Base-by-base conservation (phyloP, 2,329 filamentous ascomycete species). In the Aureobasidium sp. region DNA sequence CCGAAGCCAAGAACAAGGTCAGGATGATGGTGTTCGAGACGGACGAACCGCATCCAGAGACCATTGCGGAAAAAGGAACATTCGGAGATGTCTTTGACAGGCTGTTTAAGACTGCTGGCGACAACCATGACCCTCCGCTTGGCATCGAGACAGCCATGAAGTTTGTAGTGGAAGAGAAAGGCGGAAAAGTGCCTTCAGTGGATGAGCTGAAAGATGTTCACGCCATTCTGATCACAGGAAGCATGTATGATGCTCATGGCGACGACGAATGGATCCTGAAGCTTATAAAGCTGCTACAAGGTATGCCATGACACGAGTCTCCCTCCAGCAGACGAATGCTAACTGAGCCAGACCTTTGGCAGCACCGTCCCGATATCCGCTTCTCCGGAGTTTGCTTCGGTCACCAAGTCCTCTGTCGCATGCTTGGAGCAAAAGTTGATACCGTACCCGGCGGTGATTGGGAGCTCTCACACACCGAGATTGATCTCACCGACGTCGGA, bases 1-100 rank as follows among this genome's bases (percentile, higher is more conserved):
- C 49, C 9, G 50, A 57, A 9, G 25, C 25, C 8, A n/a, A 21
- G 9, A 49, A 64, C 53, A 64, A 53, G 16, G 60, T 64, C 10
- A 42, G 60, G 9, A 77, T 79, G 69, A 73, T 85, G 59, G 81
- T 86, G 62, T 76, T 86, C 8, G 83, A 86, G 69, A 85, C 83
- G 0, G 83, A 86, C 66, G 74, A 78, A 59, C 77, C 81, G 30
- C 79, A 84, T 64, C 78, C 79, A 13, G 75, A 82, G 21, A 7
- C 83, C 80, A 1, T 69, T 78, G 67, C 73, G n/a, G 74, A 78
- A 48, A 75, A 72, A 16, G 83, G 83, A 15, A 76, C 76, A 6
- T 85, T 84, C 66, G 81, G 81, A 10, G 72, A 82, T 44, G 79
- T 85, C 29, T 68, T 85, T 9, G 75, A 83, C 63, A 66, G 74